Evolutionary conservation across 1,284 basidiomycete genomes (phyloP).

Genomic region (Schizophyllum amplum): DNA sequence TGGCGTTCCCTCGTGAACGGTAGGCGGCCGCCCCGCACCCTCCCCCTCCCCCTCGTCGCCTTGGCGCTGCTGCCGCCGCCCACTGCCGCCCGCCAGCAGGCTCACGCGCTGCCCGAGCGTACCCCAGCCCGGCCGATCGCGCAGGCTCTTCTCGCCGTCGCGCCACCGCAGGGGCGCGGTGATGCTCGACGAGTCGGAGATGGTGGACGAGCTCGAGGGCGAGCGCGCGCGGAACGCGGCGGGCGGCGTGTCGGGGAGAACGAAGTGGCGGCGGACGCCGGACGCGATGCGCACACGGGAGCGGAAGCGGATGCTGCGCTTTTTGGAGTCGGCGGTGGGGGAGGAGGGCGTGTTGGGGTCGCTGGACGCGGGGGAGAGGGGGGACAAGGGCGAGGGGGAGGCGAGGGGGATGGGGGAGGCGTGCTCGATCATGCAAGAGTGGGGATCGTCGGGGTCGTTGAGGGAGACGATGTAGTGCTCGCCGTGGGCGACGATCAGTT

Average conservation of each 20-base stretch:
- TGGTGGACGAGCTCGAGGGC: slow-evolving; percentile 17
- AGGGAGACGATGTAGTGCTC: too few species aligned
- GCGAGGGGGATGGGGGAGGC: slow-evolving; percentile 1
- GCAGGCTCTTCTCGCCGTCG: slow-evolving; percentile 34
- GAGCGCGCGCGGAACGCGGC: slow-evolving; percentile 9
- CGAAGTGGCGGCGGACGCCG: slow-evolving; percentile 10
- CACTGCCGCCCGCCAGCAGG: slow-evolving; percentile 20
- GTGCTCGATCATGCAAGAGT: slow-evolving; percentile 9
- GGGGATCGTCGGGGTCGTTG: too few species aligned
- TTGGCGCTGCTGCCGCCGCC: slow-evolving; percentile 6
- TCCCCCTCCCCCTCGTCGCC: slow-evolving; percentile 1
- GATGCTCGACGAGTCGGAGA: slow-evolving; percentile 53
- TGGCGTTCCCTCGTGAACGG: slow-evolving; percentile 4
- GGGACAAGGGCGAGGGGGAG: not conserved
- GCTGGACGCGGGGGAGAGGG: not conserved
- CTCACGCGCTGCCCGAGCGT: slow-evolving; percentile 51
- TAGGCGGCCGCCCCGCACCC: slow-evolving; percentile 3
- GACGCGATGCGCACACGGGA: slow-evolving; percentile 50
- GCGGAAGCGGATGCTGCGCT: slow-evolving; percentile 38
- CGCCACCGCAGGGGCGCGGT: slow-evolving; percentile 60
- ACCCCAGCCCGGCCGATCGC: slow-evolving; percentile 37
- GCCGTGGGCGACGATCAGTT: not conserved
- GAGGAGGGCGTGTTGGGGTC: not conserved
- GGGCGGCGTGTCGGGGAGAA: slow-evolving; percentile 2
- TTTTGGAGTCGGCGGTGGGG: not conserved